Base-by-base conservation (phyloP, 805 yeast genomes). In the Lachancea meyersii region DNA sequence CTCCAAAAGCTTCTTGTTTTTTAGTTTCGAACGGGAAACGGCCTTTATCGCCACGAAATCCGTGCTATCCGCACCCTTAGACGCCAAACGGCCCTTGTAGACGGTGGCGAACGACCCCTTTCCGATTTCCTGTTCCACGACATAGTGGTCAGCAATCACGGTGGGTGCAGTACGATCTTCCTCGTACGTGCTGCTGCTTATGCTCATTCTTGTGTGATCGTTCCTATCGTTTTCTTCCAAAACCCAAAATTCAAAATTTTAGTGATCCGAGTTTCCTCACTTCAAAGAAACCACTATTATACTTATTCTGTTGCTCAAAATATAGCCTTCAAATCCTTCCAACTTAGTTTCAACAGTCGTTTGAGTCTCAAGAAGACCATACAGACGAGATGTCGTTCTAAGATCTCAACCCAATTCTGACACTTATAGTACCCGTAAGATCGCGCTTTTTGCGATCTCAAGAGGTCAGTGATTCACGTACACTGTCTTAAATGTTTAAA, bases 101-200 rank as follows among this genome's bases (percentile, higher is more conserved):
- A 93, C 98, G 48, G 82, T 83, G 54, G 98, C 98, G 69, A 93
- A 93, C 7, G 95, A 85, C 26, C 98, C 98, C 54, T 85, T 80
- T 19, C 98, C 98, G 41, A 93, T 91, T 61, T 88, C 95, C 30
- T 56, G 60, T 34, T 57, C 65, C 21, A 62, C 50, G 13, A 51
- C 41, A 40, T 60, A 62, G 34, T 51, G 54, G 18, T 55, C 63
- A 30, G 57, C 40, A 11, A 57, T 45, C 24, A 51, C 40, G 20
- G 40, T 28, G 9, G 48, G 33, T 9, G 48, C n/a, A 16, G 48
- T 33, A n/a, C 38, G 18, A n/a, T 28, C 43, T n/a, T 27, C 43
- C 5, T 23, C 38, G 37, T 20, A 33, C 39, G 23, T 34, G 39
- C 34, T 43, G 45, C 46, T 49, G 45, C 17, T 36, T 27, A n/a